Evolutionary conservation across 306 rosid species (phyloP), one percentile per base, ranked within the genome.

Genomic region (Hippophae gyantsensis): DNA sequence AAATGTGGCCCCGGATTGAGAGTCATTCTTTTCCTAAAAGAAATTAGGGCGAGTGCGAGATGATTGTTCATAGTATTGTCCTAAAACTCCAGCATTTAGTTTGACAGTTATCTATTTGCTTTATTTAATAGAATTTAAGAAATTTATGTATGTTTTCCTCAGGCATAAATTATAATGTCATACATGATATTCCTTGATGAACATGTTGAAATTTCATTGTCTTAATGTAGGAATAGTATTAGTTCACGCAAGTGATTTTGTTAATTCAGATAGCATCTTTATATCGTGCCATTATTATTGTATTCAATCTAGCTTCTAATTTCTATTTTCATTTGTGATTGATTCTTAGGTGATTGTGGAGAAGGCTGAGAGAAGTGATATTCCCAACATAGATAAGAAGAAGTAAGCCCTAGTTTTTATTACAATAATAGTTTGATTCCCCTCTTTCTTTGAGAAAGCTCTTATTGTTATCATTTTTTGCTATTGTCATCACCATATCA

Each of bases 321-420:
- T 25, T 42, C 41, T 48, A 42, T 47, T 60, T 18, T 57, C 60
- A 48, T 59, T 48, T 62, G 41, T 62, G 57, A n/a, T 66, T 62
- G 57, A n/a, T 66, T 42, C 8, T 46, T 13, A 78, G 80, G 80
- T 75, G 32, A 70, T 75, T 57, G 76, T 70, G 62, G 80, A 75
- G 69, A 75, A 66, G 64, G 69, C 66, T 10, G 72, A 69, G 65
- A 75, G 78, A 79, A 75, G 81, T 26, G 81, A 79, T 46, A 75
- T 79, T 76, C 81, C 84, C 51, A 66, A 66, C 56, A 76, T 80
- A 52, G 81, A 80, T 58, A 72, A 76, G 69, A 80, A 80, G 69
- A 80, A 80, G 85, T 76, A 72, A 61, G 72, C 43, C 25, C 38
- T 48, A 42, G 6, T 53, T 60, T 8, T 48, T 44, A 38, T 49